Evolutionary conservation across 2,329 filamentous ascomycete genomes (phyloP).

Genomic region (Coniella lustricola): DNA sequence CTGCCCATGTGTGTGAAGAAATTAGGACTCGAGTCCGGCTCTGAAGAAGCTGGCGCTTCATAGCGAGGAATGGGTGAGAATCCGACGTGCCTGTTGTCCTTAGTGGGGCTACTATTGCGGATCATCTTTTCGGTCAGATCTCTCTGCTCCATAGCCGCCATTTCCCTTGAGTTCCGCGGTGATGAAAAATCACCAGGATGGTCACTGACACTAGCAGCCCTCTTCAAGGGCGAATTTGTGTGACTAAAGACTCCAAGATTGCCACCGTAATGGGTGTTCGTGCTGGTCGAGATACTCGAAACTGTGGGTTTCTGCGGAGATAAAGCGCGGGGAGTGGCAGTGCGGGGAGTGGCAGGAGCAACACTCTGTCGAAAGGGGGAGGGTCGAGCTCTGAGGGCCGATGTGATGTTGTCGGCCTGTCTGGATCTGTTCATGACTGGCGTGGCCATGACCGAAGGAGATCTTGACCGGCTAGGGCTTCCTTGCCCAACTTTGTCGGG

Average conservation of each 20-base stretch:
- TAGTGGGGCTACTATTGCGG: slow-evolving; percentile 35
- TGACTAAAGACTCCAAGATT: slow-evolving; percentile 76
- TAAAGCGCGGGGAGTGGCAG: slow-evolving; percentile 1
- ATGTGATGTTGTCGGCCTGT: slow-evolving; percentile 28
- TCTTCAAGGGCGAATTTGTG: slow-evolving; percentile 75
- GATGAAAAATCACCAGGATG: slow-evolving; percentile 39
- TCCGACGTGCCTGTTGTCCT: slow-evolving; percentile 26
- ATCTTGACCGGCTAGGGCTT: slow-evolving; percentile 30
- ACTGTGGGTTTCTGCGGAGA: slow-evolving; percentile 6
- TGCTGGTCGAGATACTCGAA: slow-evolving; percentile 18
- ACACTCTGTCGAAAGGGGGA: slow-evolving; percentile 21
- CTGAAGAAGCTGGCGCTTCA: slow-evolving; percentile 2
- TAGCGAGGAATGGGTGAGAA: slow-evolving; percentile 10
- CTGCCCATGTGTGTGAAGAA: slow-evolving; percentile 33
- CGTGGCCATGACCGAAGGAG: slow-evolving; percentile 34
- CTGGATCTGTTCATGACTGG: slow-evolving; percentile 25
- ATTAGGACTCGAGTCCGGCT: slow-evolving; percentile 13
- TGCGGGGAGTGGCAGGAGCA: slow-evolving; percentile 4
- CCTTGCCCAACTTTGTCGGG: slow-evolving; percentile 44
- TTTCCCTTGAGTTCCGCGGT: slow-evolving; percentile 54
- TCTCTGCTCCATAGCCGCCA: slow-evolving; percentile 51
- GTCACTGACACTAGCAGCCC: slow-evolving; percentile 59
- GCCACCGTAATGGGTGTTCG: slow-evolving; percentile 49
- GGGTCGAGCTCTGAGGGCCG: slow-evolving; percentile 19
- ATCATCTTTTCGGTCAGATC: slow-evolving; percentile 27